Conservation (phyloP, 106 monocot genomes). For the Dactylorhiza incarnata region DNA sequence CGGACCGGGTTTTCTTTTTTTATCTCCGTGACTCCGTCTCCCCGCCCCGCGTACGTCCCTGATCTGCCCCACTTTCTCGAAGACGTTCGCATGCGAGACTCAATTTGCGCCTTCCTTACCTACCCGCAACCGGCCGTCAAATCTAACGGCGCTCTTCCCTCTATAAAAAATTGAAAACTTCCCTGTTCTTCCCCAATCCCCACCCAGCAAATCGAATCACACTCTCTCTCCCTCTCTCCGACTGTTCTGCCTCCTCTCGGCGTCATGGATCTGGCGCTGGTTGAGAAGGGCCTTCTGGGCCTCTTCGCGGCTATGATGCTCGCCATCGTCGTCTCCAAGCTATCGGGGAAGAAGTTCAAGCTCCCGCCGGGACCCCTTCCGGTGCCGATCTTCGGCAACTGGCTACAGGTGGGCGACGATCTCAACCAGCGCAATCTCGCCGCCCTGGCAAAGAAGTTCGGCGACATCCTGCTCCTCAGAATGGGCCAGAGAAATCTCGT, state of each 20-base stretch:
- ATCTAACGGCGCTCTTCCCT: neutral
- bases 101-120: neutral
- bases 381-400: constrained; percentile 70
- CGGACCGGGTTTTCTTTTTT: too few relatives aligned
- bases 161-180: neutral
- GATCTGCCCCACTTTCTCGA: too few relatives aligned
- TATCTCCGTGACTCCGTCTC: too few relatives aligned
- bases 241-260: neutral
- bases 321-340: constrained; percentile 51
- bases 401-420: constrained; percentile 77
- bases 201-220: neutral
- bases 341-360: constrained; percentile 54
- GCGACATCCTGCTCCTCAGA: constrained; percentile 54
- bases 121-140: neutral
- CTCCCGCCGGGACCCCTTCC: constrained; percentile 65
- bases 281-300: constrained; percentile 67
- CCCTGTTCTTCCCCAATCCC: neutral
- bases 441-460: constrained; percentile 45
- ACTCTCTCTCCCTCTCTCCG: neutral
- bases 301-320: constrained; percentile 57
- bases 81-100: too few relatives aligned
- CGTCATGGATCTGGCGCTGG: constrained; percentile 59
- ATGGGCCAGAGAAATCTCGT: constrained; percentile 77
- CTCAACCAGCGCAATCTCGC: constrained; percentile 66
- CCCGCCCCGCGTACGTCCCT: too few relatives aligned